Base-by-base conservation (phyloP, 306 rosid species). In the Hylodesmum podocarpum region DNA sequence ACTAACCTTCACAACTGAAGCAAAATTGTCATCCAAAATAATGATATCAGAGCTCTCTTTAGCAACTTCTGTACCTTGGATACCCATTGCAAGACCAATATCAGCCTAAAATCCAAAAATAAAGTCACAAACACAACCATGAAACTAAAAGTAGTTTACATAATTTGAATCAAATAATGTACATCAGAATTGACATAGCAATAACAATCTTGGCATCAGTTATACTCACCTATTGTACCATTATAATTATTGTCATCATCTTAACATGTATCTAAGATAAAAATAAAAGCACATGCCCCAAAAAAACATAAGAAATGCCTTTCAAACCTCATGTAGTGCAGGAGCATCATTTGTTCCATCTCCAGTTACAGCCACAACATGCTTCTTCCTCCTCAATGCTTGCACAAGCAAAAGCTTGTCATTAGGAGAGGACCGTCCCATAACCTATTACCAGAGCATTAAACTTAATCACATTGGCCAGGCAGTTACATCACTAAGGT, bases 331-430 rank as follows among this genome's bases (percentile, higher is more conserved):
- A 49, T 93, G 97, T 9, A 93, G 80, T 33, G 98, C 98, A 16
- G 97, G 97, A 76, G 98, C 98, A 81, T 93, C 97, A 80, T 93
- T 91, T 22, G 98, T 89, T 82, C 98, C 98, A 80, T 93, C 97
- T 69, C 98, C 98, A 49, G 96, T 93, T 37, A 91, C 98, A 53
- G 98, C 98, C 81, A 93, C 97, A 75, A 93, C 89, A 46, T 87
- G 92, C 51, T 89, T 89, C 71, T 65, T 86, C 79, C 82, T 93
- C 85, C 91, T 89, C 85, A 93, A 82, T 47, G 97, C 89, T 93
- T 93, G 97, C 87, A 91, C 98, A 64, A 93, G 97, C 75, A 93
- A 70, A 85, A 93, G 97, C 84, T 91, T 91, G 81, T 93, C 98
- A 83, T 81, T 89, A 29, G 98, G 97, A 55, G 97, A 93, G 22